A percentile compares a stretch with the other conserved stretches of the same genome.
Conservation (phyloP, 306 rosid species). For the Glycine tomentella region DNA sequence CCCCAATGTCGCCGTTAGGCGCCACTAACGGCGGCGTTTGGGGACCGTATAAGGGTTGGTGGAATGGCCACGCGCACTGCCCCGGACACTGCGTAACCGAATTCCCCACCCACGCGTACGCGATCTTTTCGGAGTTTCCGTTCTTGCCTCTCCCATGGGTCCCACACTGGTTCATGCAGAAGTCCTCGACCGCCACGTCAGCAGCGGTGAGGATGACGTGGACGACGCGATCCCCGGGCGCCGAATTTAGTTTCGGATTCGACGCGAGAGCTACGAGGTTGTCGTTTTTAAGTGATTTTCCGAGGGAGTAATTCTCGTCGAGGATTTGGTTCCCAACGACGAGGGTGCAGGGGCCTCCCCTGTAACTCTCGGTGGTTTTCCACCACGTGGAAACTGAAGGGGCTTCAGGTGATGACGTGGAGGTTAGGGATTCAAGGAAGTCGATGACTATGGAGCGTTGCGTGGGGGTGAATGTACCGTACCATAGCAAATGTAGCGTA, state of each 20-base stretch:
- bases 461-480: conserved; percentile 62
- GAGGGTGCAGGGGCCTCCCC: conserved; percentile 30
- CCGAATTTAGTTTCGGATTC: not conserved
- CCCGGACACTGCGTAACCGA: not conserved
- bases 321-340: conserved; percentile 40
- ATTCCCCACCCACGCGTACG: conserved; percentile 4
- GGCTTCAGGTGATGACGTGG: not conserved
- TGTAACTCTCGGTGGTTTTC: conserved; percentile 36
- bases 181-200: conserved; percentile 42
- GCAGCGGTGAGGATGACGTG: conserved; percentile 36
- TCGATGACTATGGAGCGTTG: conserved; percentile 51
- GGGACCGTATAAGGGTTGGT: not conserved
- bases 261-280: conserved; percentile 26
- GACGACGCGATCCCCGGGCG: not conserved
- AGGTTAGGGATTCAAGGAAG: conserved; percentile 25
- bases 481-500: conserved; percentile 64
- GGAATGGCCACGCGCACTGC: conserved; percentile 29
- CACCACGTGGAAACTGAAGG: conserved; percentile 42
- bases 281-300: conserved; percentile 23
- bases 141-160: conserved; percentile 8
- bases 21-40: conserved; percentile 15
- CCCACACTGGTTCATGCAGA: conserved; percentile 44
- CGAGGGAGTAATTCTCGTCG: conserved; percentile 33
- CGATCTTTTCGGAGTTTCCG: not conserved
- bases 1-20: not conserved